Percentiles rank a stretch among this genome's conserved stretches.
These are phyloP conservation scores for Corylus heterophylla DNA, from an alignment of 306 rosid species.

Conservation along the genomic window DNA sequence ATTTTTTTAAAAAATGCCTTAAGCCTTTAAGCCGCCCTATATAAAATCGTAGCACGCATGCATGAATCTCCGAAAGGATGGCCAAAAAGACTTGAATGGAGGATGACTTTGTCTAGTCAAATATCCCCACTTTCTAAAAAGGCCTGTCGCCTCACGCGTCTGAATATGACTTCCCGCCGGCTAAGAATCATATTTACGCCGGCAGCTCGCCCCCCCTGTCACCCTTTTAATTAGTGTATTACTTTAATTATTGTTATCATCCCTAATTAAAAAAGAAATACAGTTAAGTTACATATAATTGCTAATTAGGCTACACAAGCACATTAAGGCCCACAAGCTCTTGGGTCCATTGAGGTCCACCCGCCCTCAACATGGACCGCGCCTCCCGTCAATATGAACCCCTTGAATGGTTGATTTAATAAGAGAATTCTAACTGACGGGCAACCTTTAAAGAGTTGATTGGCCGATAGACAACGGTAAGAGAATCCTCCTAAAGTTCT, in stretches of 20 bases:
- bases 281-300: not conserved
- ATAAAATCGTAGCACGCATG: too few species aligned
- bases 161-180: constrained; percentile 21
- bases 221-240: not conserved
- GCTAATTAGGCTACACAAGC: not conserved
- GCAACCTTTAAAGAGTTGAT: too few species aligned
- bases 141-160: constrained; percentile 26
- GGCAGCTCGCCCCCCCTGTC: not conserved
- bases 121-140: not conserved
- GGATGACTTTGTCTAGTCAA: not conserved
- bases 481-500: too few species aligned
- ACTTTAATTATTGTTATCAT: not conserved
- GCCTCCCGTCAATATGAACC: too few species aligned
- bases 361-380: too few species aligned
- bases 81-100: not conserved
- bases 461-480: too few species aligned
- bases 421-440: too few species aligned
- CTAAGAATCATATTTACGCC: not conserved
- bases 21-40: too few species aligned
- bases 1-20: too few species aligned
- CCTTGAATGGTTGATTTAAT: too few species aligned
- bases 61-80: not conserved
- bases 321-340: too few species aligned
- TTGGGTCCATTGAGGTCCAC: too few species aligned
- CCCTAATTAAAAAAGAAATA: not conserved